These are phyloP conservation scores for Salvia splendens DNA, from an alignment of 257 asterid species.

Conservation along the genomic window DNA sequence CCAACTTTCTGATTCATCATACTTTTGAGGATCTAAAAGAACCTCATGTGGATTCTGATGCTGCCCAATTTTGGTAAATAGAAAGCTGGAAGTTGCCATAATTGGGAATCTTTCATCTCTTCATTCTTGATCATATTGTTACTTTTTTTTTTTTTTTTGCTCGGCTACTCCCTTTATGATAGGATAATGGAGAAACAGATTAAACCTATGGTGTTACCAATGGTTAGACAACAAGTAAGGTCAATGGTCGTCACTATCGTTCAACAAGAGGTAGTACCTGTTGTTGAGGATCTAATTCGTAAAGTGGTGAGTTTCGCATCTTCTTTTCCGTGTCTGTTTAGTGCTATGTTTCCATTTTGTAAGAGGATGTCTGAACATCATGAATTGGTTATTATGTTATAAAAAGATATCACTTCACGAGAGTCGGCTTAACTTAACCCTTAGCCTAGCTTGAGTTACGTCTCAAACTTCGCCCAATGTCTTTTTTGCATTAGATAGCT, in stretches of 20 bases:
- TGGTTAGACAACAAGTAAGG: conserved; percentile 13
- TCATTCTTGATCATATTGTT: background rate
- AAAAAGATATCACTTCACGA: too few relatives aligned
- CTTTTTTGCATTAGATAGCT: too few relatives aligned
- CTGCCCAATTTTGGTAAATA: too few relatives aligned
- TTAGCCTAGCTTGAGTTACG: too few relatives aligned
- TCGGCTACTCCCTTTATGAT: background rate
- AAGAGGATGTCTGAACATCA: background rate
- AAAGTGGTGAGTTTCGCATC: conserved; percentile 41
- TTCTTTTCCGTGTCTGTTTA: background rate
- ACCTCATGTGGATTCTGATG: background rate
- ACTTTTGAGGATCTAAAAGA: background rate
- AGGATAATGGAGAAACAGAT: conserved; percentile 37
- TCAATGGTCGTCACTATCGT: too few relatives aligned
- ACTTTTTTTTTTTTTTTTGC: conserved; percentile 16
- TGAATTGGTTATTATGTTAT: too few relatives aligned
- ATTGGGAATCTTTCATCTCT: background rate
- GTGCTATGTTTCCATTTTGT: too few relatives aligned
- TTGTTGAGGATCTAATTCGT: conserved; percentile 35
- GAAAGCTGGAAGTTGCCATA: background rate
- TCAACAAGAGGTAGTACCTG: conserved; percentile 19
- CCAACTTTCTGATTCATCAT: background rate
- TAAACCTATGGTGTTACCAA: conserved; percentile 36
- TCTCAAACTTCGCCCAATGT: too few relatives aligned
- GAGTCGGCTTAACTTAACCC: too few relatives aligned